Base-by-base conservation (phyloP, 2,329 filamentous ascomycete species). In the Alternaria conjuncta region DNA sequence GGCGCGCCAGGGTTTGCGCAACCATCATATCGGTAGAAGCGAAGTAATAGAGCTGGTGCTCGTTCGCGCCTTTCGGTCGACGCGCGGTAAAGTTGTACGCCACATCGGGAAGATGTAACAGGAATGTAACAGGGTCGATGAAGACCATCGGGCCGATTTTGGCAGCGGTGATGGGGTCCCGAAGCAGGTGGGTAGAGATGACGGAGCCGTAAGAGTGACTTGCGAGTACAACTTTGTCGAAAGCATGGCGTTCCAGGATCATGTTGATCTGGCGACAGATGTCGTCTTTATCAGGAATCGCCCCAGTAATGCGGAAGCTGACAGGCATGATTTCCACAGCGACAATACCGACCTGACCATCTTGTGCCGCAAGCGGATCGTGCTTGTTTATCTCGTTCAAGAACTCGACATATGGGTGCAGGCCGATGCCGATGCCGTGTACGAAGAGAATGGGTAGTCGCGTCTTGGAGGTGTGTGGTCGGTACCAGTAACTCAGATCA, bases 41-140 rank as follows among this genome's bases (percentile, higher is more conserved):
- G 74, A 92, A 92, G 70, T 90, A 93, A 83, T 87, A 90, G 13
- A 93, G 80, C 74, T 90, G 86, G 82, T 87, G 89, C 77, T 93
- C 89, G 65, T 90, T 91, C n/a, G 90, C 89, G 2, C 60, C 56
- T 10, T 56, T 58, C 1, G 78, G 78, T 18, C 55, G 65, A 13
- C 78, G 71, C 6, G 71, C 71, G 60, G 79, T 73, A 58, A 93
- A 92, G 78, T 92, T 93, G 82, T 88, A 92, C 11, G 90, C 89
- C 30, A 92, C 88, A 64, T 90, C 84, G 1, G 90, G 90, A 36
- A 90, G 83, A 74, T 93, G 90, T 32, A 93, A 82, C 59, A 92
- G 79, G 57, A 92, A 84, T 23, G 86, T 87, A 10, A 92, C 88
- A 0, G 90, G 90, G 72, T 92, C 83, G 15, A 91, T 83, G 13